A percentile compares a stretch with the other conserved stretches of the same genome.
phyloP scores from a whole-genome alignment of 1,284 basidiomycete species.

The Rhodotorula sp. region DNA sequence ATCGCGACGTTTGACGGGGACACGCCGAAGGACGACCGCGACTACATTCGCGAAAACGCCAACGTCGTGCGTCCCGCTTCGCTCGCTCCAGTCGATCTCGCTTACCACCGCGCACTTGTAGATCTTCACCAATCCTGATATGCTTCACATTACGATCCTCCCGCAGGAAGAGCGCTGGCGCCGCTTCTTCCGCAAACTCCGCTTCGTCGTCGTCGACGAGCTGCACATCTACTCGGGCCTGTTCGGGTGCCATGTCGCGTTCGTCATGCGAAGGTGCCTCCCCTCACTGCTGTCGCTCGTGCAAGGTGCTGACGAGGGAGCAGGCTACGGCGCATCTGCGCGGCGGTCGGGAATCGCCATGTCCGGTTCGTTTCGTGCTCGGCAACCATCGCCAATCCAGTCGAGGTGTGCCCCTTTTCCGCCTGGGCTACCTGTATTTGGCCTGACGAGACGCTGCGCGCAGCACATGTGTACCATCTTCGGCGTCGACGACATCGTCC shows the following conservation, averaged over 20 bases:
- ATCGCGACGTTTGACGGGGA: conserved; percentile 86
- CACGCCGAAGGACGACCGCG: conserved; percentile 65
- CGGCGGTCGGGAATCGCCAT: conserved; percentile 73
- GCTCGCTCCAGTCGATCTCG: conserved; percentile 41
- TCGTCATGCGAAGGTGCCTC: conserved; percentile 64
- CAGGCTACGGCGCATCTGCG: conserved; percentile 71
- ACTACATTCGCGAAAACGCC: conserved; percentile 51
- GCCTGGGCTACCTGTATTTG: neutral
- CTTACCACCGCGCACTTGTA: conserved; percentile 71
- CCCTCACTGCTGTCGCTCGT: too few species aligned
- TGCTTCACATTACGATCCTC: conserved; percentile 80
- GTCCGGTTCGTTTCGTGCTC: conserved; percentile 81
- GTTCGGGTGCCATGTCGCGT: conserved; percentile 67
- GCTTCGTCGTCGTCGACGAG: conserved; percentile 74
- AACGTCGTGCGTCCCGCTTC: conserved; percentile 44
- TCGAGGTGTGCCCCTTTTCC: conserved; percentile 45
- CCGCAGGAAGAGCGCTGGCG: conserved; percentile 84
- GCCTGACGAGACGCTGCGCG: too few species aligned
- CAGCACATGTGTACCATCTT: conserved; percentile 74
- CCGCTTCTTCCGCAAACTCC: conserved; percentile 67
- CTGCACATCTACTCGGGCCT: conserved; percentile 49
- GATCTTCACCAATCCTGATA: conserved; percentile 66
- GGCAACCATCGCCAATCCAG: conserved; percentile 79
- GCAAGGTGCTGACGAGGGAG: conserved; percentile 36
- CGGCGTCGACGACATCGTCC: conserved; percentile 68